phyloP scores from a whole-genome alignment of 805 yeast genomes.

The Ascoidea asiatica region DNA sequence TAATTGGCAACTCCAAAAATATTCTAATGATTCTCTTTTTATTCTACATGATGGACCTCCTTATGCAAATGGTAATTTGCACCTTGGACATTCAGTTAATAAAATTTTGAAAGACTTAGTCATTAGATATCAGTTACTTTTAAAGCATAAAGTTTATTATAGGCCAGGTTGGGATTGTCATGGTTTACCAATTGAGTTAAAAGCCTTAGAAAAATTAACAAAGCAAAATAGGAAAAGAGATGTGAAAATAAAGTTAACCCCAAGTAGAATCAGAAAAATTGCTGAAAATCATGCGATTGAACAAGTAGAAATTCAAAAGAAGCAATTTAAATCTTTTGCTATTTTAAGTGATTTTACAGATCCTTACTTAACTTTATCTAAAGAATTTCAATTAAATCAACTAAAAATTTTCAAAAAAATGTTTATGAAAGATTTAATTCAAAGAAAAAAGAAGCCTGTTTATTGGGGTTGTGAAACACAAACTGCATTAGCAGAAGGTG shows the following conservation, averaged over 20 bases:
- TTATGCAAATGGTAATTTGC: constrained; percentile 91
- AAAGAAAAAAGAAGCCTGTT: constrained; percentile 85
- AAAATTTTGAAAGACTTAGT: constrained; percentile 82
- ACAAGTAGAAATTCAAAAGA: constrained; percentile 50
- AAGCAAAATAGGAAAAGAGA: constrained; percentile 17
- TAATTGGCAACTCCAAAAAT: constrained; percentile 35
- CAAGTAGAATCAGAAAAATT: constrained; percentile 44
- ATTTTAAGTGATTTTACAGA: constrained; percentile 74
- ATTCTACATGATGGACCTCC: constrained; percentile 96
- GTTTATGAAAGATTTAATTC: constrained; percentile 52
- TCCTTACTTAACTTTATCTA: constrained; percentile 62
- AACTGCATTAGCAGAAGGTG: constrained; percentile 95
- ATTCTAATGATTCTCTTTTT: constrained; percentile 27
- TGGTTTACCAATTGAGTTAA: constrained; percentile 91
- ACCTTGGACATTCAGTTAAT: constrained; percentile 85
- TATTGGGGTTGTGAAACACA: constrained; percentile 94
- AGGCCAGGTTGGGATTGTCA: constrained; percentile 99
- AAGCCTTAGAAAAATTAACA: constrained; percentile 44
- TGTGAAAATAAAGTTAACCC: constrained; percentile 6
- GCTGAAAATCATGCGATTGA: constrained; percentile 59
- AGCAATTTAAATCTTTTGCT: constrained; percentile 55
- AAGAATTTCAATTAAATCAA: constrained; percentile 63
- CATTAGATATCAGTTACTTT: constrained; percentile 51
- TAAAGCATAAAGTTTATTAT: constrained; percentile 53
- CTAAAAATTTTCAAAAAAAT: constrained; percentile 54